A percentile compares a stretch with the other conserved stretches of the same genome.
Conservation (phyloP, 2,329 filamentous ascomycete genomes). For the Ophiostoma sp. region DNA sequence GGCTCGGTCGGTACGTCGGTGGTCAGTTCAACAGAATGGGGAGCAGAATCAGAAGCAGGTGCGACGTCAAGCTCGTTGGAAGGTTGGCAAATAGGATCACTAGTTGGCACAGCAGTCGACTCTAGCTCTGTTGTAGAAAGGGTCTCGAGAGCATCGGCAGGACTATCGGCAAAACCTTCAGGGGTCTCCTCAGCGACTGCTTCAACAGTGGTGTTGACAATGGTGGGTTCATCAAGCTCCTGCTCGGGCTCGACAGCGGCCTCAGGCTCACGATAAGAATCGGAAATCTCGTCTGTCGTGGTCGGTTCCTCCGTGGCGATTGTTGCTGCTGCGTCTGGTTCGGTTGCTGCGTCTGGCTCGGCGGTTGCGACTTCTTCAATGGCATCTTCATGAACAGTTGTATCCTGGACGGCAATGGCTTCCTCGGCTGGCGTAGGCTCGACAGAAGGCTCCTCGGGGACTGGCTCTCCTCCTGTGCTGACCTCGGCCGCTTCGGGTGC, state of each 20-base stretch:
- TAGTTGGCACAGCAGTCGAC: background rate
- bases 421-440: slow-evolving; percentile 2
- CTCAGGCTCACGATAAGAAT: background rate
- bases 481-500: background rate
- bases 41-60: background rate
- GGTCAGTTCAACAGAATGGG: background rate
- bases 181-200: background rate
- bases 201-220: background rate
- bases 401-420: background rate
- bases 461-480: background rate
- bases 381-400: background rate
- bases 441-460: background rate
- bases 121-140: background rate
- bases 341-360: background rate
- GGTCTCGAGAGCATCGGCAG: background rate
- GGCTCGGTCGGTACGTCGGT: background rate
- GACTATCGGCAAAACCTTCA: background rate
- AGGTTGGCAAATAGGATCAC: background rate
- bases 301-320: background rate
- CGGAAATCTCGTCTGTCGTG: background rate
- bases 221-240: background rate
- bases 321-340: background rate
- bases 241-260: background rate
- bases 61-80: background rate
- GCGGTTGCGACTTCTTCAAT: background rate